Base-by-base conservation (phyloP, 306 rosid species). In the Citrullus colocynthis region DNA sequence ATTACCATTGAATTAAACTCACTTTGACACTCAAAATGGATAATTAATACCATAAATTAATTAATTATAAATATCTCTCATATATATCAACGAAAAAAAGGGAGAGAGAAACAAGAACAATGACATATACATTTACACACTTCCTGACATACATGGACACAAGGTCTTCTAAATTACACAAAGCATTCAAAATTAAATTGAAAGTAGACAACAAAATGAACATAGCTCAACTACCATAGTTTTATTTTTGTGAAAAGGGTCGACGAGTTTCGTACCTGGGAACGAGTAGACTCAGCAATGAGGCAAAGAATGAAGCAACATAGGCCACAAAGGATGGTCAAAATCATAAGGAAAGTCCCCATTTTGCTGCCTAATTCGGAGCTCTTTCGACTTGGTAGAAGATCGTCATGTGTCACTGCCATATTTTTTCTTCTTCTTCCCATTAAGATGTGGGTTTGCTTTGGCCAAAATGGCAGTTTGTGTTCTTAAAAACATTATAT, bases 361-460 rank as follows among this genome's bases (percentile, higher is more conserved):
- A 89, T 80, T 86, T 92, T 96, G 88, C 93, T 91, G 37, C 89
- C 85, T 82, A 92, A 83, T 36, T 88, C 85, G 18, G 88, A 81
- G 78, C 76, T 84, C 8, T 85, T 74, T 51, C 80, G 83, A 55
- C 90, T 85, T 28, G 97, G 98, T 67, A 85, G 84, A 69, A 96
- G 97, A 88, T 96, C 98, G 15, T 96, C 93, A 78, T 96, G 98
- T 36, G 98, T 96, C 7, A 96, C 86, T 37, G 92, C 99, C 93
- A 80, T 64, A 17, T 4, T 89, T 82, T 45, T 78, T 79, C n/a
- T 85, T 77, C 85, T 84, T 77, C 85, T 81, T 72, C 37, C 56
- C 76, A 64, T 32, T 4, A 55, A 55, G 4, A 62, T 62, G 9
- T 62, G 11, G 52, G 52, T 75, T 34, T n/a, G 36, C 58, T 36